These are phyloP conservation scores for Debaryomycetaceae sp. DNA, from an alignment of 1,139 yeast genomes.

Conservation along the genomic window DNA sequence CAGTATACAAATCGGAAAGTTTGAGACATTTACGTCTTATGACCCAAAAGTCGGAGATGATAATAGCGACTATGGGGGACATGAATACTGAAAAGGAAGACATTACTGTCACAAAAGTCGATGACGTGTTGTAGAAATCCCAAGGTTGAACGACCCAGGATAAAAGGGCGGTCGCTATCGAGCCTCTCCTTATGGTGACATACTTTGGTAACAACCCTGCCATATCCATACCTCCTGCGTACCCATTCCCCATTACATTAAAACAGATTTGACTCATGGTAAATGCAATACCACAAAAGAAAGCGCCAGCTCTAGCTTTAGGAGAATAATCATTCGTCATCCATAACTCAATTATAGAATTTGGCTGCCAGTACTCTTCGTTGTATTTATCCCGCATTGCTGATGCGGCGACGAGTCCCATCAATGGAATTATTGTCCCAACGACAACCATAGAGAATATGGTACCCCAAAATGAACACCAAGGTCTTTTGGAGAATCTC, in stretches of 20 bases:
- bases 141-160: slow-evolving; percentile 48
- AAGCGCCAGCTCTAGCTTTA: slow-evolving; percentile 41
- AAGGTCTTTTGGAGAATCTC: slow-evolving; percentile 27
- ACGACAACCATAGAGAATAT: slow-evolving; percentile 13
- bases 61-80: slow-evolving; percentile 82
- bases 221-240: slow-evolving; percentile 51
- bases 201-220: slow-evolving; percentile 33
- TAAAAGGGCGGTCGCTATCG: slow-evolving; percentile 36
- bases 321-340: slow-evolving; percentile 28
- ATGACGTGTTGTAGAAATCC: slow-evolving; percentile 42
- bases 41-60: slow-evolving; percentile 66
- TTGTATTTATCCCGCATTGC: slow-evolving; percentile 27
- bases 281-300: slow-evolving; percentile 42
- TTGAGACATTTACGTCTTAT: slow-evolving; percentile 10
- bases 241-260: slow-evolving; percentile 45
- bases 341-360: slow-evolving; percentile 27
- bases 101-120: slow-evolving; percentile 47
- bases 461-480: slow-evolving; percentile 13
- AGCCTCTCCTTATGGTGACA: slow-evolving; percentile 49
- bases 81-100: slow-evolving; percentile 86
- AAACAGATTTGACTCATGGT: slow-evolving; percentile 42
- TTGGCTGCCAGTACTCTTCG: slow-evolving; percentile 36
- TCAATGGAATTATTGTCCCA: slow-evolving; percentile 20
- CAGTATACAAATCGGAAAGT: slow-evolving; percentile 12
- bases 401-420: slow-evolving; percentile 24